Evolutionary conservation across 2,329 filamentous ascomycete genomes (phyloP).

Genomic region (Lasiodiplodia gonubiensis): DNA sequence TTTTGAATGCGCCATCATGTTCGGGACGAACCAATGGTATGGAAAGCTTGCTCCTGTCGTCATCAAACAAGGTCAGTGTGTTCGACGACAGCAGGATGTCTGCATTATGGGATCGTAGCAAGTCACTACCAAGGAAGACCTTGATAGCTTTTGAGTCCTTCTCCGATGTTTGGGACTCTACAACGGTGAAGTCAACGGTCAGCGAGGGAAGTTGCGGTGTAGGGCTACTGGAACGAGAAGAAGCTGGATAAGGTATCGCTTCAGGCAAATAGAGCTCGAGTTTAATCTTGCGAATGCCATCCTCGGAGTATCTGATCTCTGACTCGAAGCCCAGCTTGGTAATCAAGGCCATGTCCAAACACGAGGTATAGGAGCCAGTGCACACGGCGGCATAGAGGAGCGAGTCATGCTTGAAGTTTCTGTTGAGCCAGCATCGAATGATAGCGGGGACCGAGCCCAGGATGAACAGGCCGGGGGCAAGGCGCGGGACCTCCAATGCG

Average conservation of each 20-base stretch:
- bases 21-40: slow-evolving; percentile 93
- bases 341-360: slow-evolving; percentile 76
- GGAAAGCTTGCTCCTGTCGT: slow-evolving; percentile 83
- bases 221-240: slow-evolving; percentile 74
- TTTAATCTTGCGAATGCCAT: slow-evolving; percentile 70
- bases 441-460: slow-evolving; percentile 91
- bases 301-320: slow-evolving; percentile 68
- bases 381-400: slow-evolving; percentile 91
- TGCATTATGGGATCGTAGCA: slow-evolving; percentile 82
- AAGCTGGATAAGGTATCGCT: slow-evolving; percentile 79
- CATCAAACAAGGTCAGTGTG: slow-evolving; percentile 83
- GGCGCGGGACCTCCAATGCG: slow-evolving; percentile 68
- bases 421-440: slow-evolving; percentile 92
- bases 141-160: slow-evolving; percentile 70
- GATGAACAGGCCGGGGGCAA: slow-evolving; percentile 83
- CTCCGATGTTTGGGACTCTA: slow-evolving; percentile 56
- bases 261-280: slow-evolving; percentile 89
- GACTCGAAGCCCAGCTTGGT: slow-evolving; percentile 74
- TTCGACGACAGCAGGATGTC: slow-evolving; percentile 94
- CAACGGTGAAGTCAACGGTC: slow-evolving; percentile 77
- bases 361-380: slow-evolving; percentile 87
- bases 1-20: slow-evolving; percentile 79
- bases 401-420: slow-evolving; percentile 85
- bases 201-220: slow-evolving; percentile 82
- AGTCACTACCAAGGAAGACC: slow-evolving; percentile 88